Evolutionary conservation across 2,329 filamentous ascomycete species (phyloP).

Genomic region (Calonectria fujianensis): DNA sequence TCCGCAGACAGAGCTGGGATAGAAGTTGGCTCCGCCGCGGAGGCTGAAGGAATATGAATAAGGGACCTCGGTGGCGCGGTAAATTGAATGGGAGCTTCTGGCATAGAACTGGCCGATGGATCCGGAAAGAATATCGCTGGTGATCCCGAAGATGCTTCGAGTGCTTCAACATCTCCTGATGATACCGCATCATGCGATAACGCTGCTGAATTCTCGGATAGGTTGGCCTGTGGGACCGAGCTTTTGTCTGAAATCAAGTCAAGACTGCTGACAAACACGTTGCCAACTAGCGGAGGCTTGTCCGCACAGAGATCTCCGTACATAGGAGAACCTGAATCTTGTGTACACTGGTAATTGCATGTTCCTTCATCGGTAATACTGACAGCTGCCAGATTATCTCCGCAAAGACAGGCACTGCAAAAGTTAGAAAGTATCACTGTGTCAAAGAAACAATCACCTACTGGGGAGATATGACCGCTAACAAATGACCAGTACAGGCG

Average conservation of each 20-base stretch:
- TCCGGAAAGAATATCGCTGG: constrained; percentile 27
- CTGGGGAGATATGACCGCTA: constrained; percentile 57
- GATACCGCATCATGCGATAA: constrained; percentile 1
- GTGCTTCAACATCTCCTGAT: constrained; percentile 1
- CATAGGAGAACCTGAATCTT: constrained; percentile 55
- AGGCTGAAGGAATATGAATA: background rate
- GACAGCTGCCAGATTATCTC: constrained; percentile 57
- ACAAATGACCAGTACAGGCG: constrained; percentile 47
- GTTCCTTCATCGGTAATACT: constrained; percentile 53
- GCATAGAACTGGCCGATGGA: background rate
- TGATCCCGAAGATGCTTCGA: constrained; percentile 29
- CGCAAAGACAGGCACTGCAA: constrained; percentile 60
- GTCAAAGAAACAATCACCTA: constrained; percentile 41
- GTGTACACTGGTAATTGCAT: constrained; percentile 59
- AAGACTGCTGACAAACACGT: constrained; percentile 56
- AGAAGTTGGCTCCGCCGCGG: constrained; percentile 5
- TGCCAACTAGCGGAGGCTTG: constrained; percentile 55
- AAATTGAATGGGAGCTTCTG: background rate
- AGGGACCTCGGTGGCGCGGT: background rate
- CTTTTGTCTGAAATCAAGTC: constrained; percentile 36
- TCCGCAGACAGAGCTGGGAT: background rate
- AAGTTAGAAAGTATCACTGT: constrained; percentile 31
- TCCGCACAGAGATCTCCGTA: constrained; percentile 59
- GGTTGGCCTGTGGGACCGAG: constrained; percentile 34
- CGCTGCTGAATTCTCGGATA: constrained; percentile 20